Evolutionary conservation across 2,329 filamentous ascomycete species (phyloP).

Genomic region (Clonostachys rhizophaga): DNA sequence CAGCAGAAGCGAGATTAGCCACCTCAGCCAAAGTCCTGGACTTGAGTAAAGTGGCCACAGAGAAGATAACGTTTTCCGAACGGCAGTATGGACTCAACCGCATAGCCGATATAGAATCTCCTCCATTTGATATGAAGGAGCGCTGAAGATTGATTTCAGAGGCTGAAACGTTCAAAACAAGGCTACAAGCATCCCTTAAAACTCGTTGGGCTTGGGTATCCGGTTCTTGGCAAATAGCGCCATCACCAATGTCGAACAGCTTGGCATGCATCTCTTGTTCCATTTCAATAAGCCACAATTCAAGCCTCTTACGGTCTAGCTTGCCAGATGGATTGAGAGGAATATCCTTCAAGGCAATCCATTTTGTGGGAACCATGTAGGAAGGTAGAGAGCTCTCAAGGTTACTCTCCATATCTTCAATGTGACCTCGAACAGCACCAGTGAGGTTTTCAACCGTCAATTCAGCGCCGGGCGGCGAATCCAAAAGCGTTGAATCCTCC

Average conservation of each 20-base stretch:
- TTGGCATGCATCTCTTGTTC: constrained; percentile 13
- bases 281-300: constrained; percentile 35
- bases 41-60: constrained; percentile 23
- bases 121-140: constrained; percentile 31
- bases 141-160: no score
- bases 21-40: constrained; percentile 19
- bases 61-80: constrained; percentile 16
- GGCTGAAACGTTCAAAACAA: no score
- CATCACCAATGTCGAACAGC: no score
- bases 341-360: background rate
- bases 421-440: background rate
- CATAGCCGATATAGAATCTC: constrained; percentile 37
- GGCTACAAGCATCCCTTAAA: no score
- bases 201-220: no score
- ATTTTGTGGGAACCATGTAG: constrained; percentile 1
- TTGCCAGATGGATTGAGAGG: background rate
- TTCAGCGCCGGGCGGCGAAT: no score
- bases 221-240: no score
- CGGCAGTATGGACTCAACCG: constrained; percentile 29
- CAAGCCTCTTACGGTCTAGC: constrained; percentile 3
- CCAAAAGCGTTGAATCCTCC: no score
- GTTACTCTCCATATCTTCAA: no score
- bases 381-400: constrained; percentile 1
- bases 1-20: constrained; percentile 8
- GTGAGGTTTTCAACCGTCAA: no score